A percentile compares a stretch with the other conserved stretches of the same genome.
phyloP scores from a whole-genome alignment of 2,329 filamentous ascomycete species.

The Claviceps sp. region DNA sequence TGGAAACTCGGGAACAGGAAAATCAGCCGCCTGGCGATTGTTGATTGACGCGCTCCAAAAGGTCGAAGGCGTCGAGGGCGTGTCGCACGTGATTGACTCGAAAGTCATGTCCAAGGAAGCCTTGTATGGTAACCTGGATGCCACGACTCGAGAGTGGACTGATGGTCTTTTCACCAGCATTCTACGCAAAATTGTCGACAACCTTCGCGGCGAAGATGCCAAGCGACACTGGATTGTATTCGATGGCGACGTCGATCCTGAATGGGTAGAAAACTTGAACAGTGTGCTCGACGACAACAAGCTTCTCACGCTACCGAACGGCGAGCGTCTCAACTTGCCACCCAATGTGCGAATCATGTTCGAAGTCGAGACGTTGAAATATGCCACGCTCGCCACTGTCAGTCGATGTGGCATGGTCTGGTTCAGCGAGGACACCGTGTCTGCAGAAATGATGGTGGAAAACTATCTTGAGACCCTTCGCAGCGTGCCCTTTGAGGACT shows the following conservation, averaged over 20 bases:
- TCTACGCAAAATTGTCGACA: slow-evolving; percentile 95
- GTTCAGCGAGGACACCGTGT: slow-evolving; percentile 98
- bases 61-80: slow-evolving; percentile 82
- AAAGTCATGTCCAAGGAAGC: slow-evolving; percentile 99
- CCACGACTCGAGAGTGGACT: slow-evolving; percentile 96
- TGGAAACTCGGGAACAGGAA: slow-evolving; percentile 91
- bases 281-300: slow-evolving; percentile 99
- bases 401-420: slow-evolving; percentile 99
- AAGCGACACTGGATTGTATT: slow-evolving; percentile 99
- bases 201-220: slow-evolving; percentile 87
- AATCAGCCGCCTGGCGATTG: slow-evolving; percentile 89
- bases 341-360: slow-evolving; percentile 98
- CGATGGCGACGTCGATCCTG: slow-evolving; percentile 95
- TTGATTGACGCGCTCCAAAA: slow-evolving; percentile 82
- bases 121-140: slow-evolving; percentile 88
- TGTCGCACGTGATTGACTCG: slow-evolving; percentile 94
- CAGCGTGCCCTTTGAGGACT: slow-evolving; percentile 77
- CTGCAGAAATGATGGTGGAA: slow-evolving; percentile 78
- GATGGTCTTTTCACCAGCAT: slow-evolving; percentile 98
- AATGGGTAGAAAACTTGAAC: slow-evolving; percentile 99
- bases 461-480: slow-evolving; percentile 81
- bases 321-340: slow-evolving; percentile 90
- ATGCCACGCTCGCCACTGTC: slow-evolving; percentile 95
- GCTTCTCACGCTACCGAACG: slow-evolving; percentile 88
- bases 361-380: slow-evolving; percentile 94